Conservation (phyloP, 441 rosid genomes). For the Populus hybrid region DNA sequence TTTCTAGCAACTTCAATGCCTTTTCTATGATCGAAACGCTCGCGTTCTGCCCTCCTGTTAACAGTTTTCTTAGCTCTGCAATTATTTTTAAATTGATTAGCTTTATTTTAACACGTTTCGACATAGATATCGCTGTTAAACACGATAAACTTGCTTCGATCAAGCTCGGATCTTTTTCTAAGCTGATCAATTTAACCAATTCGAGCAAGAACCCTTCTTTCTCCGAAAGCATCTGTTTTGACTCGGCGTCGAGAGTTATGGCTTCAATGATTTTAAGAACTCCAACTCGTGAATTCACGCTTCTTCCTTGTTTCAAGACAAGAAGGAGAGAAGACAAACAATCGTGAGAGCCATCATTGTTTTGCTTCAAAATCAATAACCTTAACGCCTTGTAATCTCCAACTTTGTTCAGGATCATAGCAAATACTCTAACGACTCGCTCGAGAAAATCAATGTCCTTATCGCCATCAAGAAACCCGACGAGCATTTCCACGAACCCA, state of each 20-base stretch:
- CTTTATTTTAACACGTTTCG: constrained; percentile 50
- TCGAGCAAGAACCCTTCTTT: constrained; percentile 47
- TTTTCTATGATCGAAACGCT: constrained; percentile 47
- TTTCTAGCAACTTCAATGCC: constrained; percentile 63
- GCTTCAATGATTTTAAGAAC: constrained; percentile 51
- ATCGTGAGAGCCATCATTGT: constrained; percentile 19
- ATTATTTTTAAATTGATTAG: constrained; percentile 39
- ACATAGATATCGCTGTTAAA: constrained; percentile 42
- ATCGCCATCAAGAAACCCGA: constrained; percentile 36
- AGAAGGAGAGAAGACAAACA: constrained; percentile 40
- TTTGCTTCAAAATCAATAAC: constrained; percentile 35
- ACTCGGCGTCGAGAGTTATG: constrained; percentile 42
- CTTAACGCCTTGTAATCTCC: constrained; percentile 35
- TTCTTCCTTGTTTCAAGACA: constrained; percentile 39
- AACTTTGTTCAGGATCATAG: constrained; percentile 30
- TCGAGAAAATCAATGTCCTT: constrained; percentile 28
- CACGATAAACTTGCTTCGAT: constrained; percentile 59
- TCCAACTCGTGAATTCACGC: constrained; percentile 45
- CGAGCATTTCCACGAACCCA: constrained; percentile 51
- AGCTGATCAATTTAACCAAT: constrained; percentile 31
- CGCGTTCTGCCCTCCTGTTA: constrained; percentile 29
- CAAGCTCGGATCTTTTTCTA: constrained; percentile 41
- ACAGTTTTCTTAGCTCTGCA: constrained; percentile 37
- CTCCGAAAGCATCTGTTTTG: constrained; percentile 54
- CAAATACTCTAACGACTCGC: constrained; percentile 45